Percentiles rank a stretch among this genome's conserved stretches.
These are phyloP conservation scores for Nemania abortiva DNA, from an alignment of 2,329 filamentous ascomycete species.

Conservation along the genomic window DNA sequence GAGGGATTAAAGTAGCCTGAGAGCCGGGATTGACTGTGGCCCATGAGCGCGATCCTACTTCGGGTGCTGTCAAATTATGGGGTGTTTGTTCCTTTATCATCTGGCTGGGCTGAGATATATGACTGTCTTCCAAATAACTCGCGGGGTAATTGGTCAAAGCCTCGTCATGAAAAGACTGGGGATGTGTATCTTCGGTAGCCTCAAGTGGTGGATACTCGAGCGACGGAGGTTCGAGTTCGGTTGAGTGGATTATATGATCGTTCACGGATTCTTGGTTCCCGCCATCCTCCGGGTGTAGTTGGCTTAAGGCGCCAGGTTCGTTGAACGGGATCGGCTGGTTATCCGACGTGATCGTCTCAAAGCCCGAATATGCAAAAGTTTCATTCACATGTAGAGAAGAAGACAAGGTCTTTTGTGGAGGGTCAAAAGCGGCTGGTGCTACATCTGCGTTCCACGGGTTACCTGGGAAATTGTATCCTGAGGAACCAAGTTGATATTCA, in stretches of 20 bases:
- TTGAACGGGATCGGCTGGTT: conserved; percentile 14
- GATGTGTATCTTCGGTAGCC: conserved; percentile 32
- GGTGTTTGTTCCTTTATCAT: conserved; percentile 26
- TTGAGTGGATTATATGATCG: background rate
- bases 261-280: conserved; percentile 3
- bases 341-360: background rate
- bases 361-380: conserved; percentile 16
- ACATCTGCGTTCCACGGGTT: conserved; percentile 9
- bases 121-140: conserved; percentile 42
- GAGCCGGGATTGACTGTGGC: conserved; percentile 45
- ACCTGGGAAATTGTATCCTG: conserved; percentile 1
- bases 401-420: background rate
- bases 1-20: conserved; percentile 32
- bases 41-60: conserved; percentile 43
- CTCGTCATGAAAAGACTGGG: conserved; percentile 21
- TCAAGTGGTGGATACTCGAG: conserved; percentile 44
- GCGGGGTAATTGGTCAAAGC: conserved; percentile 43
- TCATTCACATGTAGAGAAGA: conserved; percentile 8
- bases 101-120: conserved; percentile 24
- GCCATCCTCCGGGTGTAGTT: background rate
- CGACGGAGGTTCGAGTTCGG: background rate
- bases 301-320: background rate
- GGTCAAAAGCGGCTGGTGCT: background rate
- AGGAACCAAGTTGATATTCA: conserved; percentile 7
- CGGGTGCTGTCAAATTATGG: conserved; percentile 12